phyloP scores from a whole-genome alignment of 768 basidiomycete genomes.

The Mycena floridula region DNA sequence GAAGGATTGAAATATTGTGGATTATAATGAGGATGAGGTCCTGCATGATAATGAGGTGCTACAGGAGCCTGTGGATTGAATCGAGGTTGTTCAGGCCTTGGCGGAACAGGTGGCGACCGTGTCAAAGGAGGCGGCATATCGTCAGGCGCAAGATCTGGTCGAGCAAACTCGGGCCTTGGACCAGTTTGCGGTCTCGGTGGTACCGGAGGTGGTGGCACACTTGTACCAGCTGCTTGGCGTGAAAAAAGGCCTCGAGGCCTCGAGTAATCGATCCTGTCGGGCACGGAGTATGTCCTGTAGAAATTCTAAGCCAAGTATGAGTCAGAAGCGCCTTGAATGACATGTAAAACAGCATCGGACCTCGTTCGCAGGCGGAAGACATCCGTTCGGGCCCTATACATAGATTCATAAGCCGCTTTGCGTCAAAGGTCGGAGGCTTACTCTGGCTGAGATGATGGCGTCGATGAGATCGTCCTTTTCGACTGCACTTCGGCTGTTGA shows the following conservation, averaged over 20 bases:
- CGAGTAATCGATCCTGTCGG: slow-evolving; percentile 27
- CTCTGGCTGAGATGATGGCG: slow-evolving; percentile 47
- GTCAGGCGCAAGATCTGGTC: slow-evolving; percentile 58
- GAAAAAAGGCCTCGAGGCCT: slow-evolving; percentile 45
- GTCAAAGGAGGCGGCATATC: slow-evolving; percentile 20
- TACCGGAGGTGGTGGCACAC: slow-evolving; percentile 22
- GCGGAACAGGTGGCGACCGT: slow-evolving; percentile 7
- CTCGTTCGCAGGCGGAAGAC: slow-evolving; percentile 55
- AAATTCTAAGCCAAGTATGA: slow-evolving; percentile 32
- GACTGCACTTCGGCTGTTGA: slow-evolving; percentile 52
- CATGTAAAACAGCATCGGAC: slow-evolving; percentile 26
- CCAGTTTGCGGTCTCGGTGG: slow-evolving; percentile 26
- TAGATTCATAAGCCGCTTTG: not conserved
- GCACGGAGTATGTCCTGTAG: slow-evolving; percentile 61
- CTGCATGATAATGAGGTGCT: slow-evolving; percentile 12
- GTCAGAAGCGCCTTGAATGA: not conserved
- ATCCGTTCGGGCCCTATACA: slow-evolving; percentile 51
- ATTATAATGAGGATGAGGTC: slow-evolving; percentile 14
- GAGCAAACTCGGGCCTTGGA: slow-evolving; percentile 37
- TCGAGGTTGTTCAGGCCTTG: no score
- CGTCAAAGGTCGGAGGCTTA: slow-evolving; percentile 26
- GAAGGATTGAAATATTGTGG: not conserved
- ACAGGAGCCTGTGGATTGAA: no score
- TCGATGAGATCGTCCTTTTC: slow-evolving; percentile 81
- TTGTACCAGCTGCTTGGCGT: slow-evolving; percentile 26